These are phyloP conservation scores for Colletotrichum caudatum DNA, from an alignment of 2,329 filamentous ascomycete genomes.

Conservation along the genomic window DNA sequence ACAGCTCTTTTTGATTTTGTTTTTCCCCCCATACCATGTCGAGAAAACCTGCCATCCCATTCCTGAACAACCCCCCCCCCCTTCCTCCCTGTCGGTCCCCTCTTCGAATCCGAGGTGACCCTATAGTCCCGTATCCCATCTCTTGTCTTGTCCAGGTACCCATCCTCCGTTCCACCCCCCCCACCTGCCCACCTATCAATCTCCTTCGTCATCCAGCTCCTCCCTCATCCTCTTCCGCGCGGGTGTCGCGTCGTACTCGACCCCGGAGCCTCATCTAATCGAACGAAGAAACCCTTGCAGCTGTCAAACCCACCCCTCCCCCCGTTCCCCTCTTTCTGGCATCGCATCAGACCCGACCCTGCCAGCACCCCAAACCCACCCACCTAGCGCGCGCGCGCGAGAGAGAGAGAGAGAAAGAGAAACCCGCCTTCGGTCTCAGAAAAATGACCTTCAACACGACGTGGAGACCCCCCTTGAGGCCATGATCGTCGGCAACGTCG, in stretches of 20 bases:
- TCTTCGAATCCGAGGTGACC: not conserved
- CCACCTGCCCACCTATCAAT: not conserved
- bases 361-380: not conserved
- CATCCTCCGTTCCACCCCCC: not conserved
- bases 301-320: not conserved
- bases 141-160: constrained; percentile 4
- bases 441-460: not conserved
- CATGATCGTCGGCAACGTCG: not conserved
- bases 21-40: not conserved
- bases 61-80: not conserved
- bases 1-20: not conserved
- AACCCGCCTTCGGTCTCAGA: not conserved
- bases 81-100: not conserved
- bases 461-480: not conserved
- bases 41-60: constrained; percentile 6
- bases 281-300: not conserved
- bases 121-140: not conserved
- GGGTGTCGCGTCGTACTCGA: not conserved
- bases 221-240: not conserved
- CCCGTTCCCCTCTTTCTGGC: constrained; percentile 1
- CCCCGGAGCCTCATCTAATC: not conserved
- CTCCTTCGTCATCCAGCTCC: not conserved
- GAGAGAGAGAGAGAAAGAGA: too few species aligned
- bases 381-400: too few species aligned
- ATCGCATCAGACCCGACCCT: not conserved